Evolutionary conservation across 2,329 filamentous ascomycete species (phyloP).

Genomic region (Cladosporium sp.): DNA sequence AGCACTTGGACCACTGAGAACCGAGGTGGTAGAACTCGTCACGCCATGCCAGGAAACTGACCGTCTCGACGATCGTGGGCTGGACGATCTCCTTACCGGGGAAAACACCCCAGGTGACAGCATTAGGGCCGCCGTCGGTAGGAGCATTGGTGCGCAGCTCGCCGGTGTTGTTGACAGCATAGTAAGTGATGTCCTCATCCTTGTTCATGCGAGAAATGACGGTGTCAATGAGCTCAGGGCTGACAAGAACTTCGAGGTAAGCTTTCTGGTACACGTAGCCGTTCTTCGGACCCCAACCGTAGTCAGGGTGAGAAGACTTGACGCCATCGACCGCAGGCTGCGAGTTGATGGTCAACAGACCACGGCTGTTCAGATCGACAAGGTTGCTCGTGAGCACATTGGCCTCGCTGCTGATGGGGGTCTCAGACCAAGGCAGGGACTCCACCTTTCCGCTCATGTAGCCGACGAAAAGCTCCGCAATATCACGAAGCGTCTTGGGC

Average conservation of each 20-base stretch:
- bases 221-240: conserved; percentile 70
- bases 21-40: conserved; percentile 94
- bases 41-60: conserved; percentile 97
- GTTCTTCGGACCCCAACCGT: conserved; percentile 91
- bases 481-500: conserved; percentile 70
- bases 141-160: conserved; percentile 78
- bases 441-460: conserved; percentile 79
- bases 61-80: conserved; percentile 96
- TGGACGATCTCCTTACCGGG: conserved; percentile 99
- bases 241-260: conserved; percentile 85
- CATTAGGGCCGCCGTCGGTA: conserved; percentile 75
- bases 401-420: conserved; percentile 75
- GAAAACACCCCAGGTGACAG: conserved; percentile 99
- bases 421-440: conserved; percentile 88
- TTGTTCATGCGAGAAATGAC: conserved; percentile 71
- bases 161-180: conserved; percentile 80
- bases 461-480: conserved; percentile 74
- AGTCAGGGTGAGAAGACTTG: conserved; percentile 76
- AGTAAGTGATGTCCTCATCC: conserved; percentile 82
- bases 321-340: conserved; percentile 90
- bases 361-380: conserved; percentile 74
- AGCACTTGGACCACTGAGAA: conserved; percentile 89
- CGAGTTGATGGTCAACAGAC: conserved; percentile 92
- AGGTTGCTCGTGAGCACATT: conserved; percentile 70
- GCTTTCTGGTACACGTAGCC: conserved; percentile 99